Evolutionary conservation across 2,329 filamentous ascomycete genomes (phyloP).

Genomic region (Microthyrium microscopicum): DNA sequence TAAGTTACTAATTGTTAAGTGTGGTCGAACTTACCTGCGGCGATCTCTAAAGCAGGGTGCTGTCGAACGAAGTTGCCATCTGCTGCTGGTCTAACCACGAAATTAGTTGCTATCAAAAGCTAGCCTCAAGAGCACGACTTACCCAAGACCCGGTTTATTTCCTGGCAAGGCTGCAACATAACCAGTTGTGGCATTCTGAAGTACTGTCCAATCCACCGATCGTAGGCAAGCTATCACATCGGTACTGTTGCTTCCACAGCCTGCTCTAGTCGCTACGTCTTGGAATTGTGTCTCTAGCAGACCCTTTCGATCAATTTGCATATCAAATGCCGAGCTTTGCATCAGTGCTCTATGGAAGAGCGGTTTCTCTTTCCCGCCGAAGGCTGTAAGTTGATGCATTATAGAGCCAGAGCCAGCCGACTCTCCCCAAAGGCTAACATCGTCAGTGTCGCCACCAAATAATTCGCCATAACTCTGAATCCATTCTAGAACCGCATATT

Average conservation of each 20-base stretch:
- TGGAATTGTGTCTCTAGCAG: conserved; percentile 4
- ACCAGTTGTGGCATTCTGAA: too few species aligned
- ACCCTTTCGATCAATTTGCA: conserved; percentile 2
- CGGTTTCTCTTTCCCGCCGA: conserved; percentile 27
- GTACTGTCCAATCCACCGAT: too few species aligned
- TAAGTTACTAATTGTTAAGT: too few species aligned
- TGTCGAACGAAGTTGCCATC: conserved; percentile 7
- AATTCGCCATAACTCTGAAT: conserved; percentile 29
- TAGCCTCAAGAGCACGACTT: too few species aligned
- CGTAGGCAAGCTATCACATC: too few species aligned
- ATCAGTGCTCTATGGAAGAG: conserved; percentile 24
- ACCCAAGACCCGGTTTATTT: too few species aligned
- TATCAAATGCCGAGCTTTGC: conserved; percentile 15
- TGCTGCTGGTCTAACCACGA: neutral
- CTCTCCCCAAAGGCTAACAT: conserved; percentile 34
- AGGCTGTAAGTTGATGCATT: conserved; percentile 31
- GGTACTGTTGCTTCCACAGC: conserved; percentile 2
- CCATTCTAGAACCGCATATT: conserved; percentile 31
- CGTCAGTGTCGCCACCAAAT: conserved; percentile 29
- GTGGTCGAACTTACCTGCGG: conserved; percentile 4
- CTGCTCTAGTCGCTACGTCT: conserved; percentile 2
- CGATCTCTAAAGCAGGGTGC: conserved; percentile 1
- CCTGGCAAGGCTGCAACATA: too few species aligned
- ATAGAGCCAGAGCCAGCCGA: conserved; percentile 34
- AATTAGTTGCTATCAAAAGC: too few species aligned